A percentile compares a stretch with the other conserved stretches of the same genome.
Conservation (phyloP, 2,329 filamentous ascomycete genomes). For the Penicillium griseofulvum region DNA sequence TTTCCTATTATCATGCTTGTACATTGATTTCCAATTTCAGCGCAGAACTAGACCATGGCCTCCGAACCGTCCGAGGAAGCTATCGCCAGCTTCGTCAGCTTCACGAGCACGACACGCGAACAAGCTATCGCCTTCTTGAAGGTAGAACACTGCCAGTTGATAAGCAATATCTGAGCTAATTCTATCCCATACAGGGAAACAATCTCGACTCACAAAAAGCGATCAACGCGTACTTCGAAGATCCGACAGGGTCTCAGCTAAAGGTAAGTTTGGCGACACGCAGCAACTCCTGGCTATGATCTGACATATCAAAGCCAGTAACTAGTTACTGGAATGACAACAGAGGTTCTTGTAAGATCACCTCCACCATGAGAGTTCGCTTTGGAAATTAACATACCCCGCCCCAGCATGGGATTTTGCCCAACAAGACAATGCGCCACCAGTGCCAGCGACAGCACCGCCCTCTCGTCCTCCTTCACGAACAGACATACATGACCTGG, state of each 20-base stretch:
- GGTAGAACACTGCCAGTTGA: conserved; percentile 23
- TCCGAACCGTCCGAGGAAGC: conserved; percentile 42
- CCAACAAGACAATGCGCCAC: conserved; percentile 35
- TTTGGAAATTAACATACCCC: conserved; percentile 3
- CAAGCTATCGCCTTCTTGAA: conserved; percentile 43
- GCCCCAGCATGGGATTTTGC: conserved; percentile 39
- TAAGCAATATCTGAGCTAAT: conserved; percentile 10
- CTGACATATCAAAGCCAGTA: conserved; percentile 17
- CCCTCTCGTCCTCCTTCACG: conserved; percentile 50
- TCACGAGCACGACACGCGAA: conserved; percentile 41
- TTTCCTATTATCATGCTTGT: neutral
- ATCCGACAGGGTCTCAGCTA: conserved; percentile 36
- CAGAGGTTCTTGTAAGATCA: conserved; percentile 26
- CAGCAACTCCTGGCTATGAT: neutral
- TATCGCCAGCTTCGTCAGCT: conserved; percentile 41
- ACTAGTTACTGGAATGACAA: conserved; percentile 26
- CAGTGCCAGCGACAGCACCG: conserved; percentile 37
- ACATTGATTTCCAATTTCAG: neutral
- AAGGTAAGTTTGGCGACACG: conserved; percentile 26
- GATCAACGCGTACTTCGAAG: conserved; percentile 50
- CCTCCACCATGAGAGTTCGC: neutral
- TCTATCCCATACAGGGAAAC: conserved; percentile 36
- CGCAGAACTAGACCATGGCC: conserved; percentile 26
- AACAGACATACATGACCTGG: conserved; percentile 33
- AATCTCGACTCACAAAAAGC: conserved; percentile 46